These are phyloP conservation scores for Backusella luteola DNA, from an alignment of 192 early-diverging fungal genomes.

Conservation along the genomic window DNA sequence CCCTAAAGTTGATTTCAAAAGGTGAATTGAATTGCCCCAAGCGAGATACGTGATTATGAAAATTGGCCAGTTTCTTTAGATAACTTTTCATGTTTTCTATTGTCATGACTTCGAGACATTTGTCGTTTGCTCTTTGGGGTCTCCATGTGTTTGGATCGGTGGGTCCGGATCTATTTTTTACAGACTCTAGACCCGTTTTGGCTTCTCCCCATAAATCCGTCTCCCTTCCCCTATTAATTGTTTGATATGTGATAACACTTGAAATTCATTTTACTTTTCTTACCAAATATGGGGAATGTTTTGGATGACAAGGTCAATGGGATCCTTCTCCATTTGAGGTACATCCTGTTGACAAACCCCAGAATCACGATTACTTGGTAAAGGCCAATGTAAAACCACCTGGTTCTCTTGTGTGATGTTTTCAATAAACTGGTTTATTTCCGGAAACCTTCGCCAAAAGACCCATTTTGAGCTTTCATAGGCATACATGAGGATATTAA, in stretches of 20 bases:
- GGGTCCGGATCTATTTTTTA: conserved; percentile 48
- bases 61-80: conserved; percentile 56
- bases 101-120: conserved; percentile 63
- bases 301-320: conserved; percentile 68
- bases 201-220: conserved; percentile 67
- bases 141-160: conserved; percentile 61
- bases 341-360: conserved; percentile 21
- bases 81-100: conserved; percentile 62
- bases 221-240: conserved; percentile 48
- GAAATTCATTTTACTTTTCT: neutral
- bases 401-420: conserved; percentile 52
- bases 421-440: conserved; percentile 59
- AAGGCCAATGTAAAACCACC: conserved; percentile 41
- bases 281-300: conserved; percentile 70
- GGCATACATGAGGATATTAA: conserved; percentile 68
- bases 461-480: conserved; percentile 62
- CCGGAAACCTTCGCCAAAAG: conserved; percentile 56
- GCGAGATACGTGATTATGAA: conserved; percentile 52
- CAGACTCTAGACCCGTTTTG: conserved; percentile 32
- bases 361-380: conserved; percentile 33
- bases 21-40: conserved; percentile 65
- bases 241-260: neutral
- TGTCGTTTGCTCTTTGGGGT: conserved; percentile 67
- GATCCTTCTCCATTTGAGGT: conserved; percentile 53
- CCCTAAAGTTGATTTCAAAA: conserved; percentile 55